phyloP scores from a whole-genome alignment of 208 protist species.

The Trypanosomatidae sp. region DNA sequence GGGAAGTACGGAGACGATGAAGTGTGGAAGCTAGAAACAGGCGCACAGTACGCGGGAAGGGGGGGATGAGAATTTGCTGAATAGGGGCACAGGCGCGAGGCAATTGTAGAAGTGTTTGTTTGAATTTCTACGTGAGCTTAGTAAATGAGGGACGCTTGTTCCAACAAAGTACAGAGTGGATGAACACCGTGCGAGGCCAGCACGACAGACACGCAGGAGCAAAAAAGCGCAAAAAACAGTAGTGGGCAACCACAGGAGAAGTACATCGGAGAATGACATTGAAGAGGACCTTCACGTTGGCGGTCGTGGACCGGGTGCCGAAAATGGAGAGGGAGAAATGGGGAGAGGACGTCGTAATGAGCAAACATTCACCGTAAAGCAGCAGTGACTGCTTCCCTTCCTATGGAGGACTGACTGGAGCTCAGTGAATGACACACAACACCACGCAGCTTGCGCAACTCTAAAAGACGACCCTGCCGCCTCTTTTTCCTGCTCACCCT shows the following conservation, averaged over 20 bases:
- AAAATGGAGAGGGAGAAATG: neutral
- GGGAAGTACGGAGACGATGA: neutral
- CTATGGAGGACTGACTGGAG: neutral
- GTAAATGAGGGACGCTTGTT: neutral
- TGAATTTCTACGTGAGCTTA: neutral
- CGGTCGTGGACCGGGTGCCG: neutral
- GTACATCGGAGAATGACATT: neutral
- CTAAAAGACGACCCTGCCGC: neutral
- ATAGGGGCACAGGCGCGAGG: neutral
- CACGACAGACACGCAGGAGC: neutral
- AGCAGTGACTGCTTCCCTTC: neutral
- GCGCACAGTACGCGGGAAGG: neutral
- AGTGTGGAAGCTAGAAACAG: neutral
- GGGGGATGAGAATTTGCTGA: neutral
- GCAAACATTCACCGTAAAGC: neutral
- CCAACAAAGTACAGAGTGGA: neutral
- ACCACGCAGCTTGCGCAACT: neutral
- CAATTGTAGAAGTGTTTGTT: neutral
- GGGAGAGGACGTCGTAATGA: neutral
- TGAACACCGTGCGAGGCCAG: neutral
- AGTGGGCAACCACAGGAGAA: neutral
- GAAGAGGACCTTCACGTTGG: neutral
- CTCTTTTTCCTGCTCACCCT: neutral
- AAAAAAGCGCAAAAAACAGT: neutral
- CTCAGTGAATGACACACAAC: neutral